phyloP scores from a whole-genome alignment of 345 rosid genomes.

The Populus pruinosa region DNA sequence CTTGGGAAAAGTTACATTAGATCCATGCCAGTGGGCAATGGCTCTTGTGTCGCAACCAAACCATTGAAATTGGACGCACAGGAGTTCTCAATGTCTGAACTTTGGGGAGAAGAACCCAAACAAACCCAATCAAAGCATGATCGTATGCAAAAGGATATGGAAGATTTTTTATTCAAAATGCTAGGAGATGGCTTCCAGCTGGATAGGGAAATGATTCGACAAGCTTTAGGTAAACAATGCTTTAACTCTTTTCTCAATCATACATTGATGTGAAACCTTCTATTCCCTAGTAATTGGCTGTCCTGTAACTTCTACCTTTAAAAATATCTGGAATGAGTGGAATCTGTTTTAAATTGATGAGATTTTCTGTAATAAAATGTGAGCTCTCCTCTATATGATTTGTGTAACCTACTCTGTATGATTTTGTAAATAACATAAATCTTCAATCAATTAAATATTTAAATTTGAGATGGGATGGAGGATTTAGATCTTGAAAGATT shows the following conservation, averaged over 20 bases:
- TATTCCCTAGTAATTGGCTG: neutral
- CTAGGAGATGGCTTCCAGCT: conserved; percentile 50
- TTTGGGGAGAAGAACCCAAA: conserved; percentile 29
- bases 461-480: neutral
- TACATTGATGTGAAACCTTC: neutral
- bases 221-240: conserved; percentile 42
- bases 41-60: conserved; percentile 27
- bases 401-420: neutral
- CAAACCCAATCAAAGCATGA: conserved; percentile 12
- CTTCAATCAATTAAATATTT: neutral
- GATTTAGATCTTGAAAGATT: neutral
- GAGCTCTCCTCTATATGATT: neutral
- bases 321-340: neutral
- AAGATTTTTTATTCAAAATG: conserved; percentile 47
- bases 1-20: conserved; percentile 43
- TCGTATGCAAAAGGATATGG: conserved; percentile 37
- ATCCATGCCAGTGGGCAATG: conserved; percentile 27
- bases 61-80: conserved; percentile 46
- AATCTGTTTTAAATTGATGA: neutral
- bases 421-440: neutral
- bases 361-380: neutral
- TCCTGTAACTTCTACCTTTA: neutral
- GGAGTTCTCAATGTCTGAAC: conserved; percentile 31
- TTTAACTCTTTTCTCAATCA: conserved; percentile 1
- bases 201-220: conserved; percentile 26